These are phyloP conservation scores for Botryococcus braunii DNA, from an alignment of 163 green algal genomes.

Conservation along the genomic window DNA sequence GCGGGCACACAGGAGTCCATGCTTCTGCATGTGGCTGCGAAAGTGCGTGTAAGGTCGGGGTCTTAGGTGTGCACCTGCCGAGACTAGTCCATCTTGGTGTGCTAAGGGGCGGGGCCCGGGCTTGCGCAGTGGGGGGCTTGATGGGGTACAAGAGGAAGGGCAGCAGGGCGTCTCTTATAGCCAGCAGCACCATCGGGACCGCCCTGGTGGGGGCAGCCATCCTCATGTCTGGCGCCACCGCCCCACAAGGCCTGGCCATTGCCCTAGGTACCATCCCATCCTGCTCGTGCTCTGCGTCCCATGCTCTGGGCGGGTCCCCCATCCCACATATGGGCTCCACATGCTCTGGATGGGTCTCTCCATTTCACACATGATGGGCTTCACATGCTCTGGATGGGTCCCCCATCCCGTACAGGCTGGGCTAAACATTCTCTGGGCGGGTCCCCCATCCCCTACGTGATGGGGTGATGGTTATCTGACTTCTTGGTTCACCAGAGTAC, in stretches of 20 bases:
- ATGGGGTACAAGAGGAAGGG: constrained; percentile 25
- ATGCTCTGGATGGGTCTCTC: background rate
- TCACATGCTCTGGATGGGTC: background rate
- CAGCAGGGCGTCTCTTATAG: constrained; percentile 19
- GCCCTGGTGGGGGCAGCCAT: constrained; percentile 9
- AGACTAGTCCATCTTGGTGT: background rate
- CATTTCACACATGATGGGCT: background rate
- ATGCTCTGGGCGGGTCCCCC: no score
- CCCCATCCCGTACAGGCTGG: no score
- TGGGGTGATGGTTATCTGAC: no score
- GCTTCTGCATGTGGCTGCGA: background rate
- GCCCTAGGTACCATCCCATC: constrained; percentile 9
- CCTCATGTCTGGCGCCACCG: constrained; percentile 10
- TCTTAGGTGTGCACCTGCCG: background rate
- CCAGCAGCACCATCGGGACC: constrained; percentile 14
- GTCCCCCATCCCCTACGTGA: no score
- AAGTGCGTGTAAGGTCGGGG: background rate
- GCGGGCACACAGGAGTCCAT: background rate
- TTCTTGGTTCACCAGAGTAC: no score
- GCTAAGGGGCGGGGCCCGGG: background rate
- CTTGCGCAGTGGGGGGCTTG: constrained; percentile 10
- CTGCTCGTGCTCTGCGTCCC: constrained; percentile 7
- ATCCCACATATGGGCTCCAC: background rate
- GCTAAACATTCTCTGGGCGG: no score
- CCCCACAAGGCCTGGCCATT: constrained; percentile 8